Percentiles rank a stretch among this genome's conserved stretches.
These are phyloP conservation scores for Monoraphidium neglectum DNA, from an alignment of 139 green algal species.

Conservation along the genomic window DNA sequence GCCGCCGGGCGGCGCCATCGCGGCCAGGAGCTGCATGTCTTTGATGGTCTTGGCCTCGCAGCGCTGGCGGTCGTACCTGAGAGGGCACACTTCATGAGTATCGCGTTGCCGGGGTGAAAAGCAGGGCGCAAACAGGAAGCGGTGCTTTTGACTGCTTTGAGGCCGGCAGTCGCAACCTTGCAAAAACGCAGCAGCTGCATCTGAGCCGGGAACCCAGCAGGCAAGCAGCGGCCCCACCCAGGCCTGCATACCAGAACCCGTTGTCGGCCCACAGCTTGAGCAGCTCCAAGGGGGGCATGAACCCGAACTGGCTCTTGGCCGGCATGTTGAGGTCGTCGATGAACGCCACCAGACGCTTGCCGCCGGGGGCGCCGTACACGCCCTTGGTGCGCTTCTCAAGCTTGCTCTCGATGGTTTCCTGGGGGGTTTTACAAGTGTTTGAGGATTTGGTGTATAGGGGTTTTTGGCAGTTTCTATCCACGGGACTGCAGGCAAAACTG, in stretches of 20 bases:
- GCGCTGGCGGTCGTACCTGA: constrained; percentile 75
- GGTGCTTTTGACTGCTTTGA: no score
- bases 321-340: constrained; percentile 95
- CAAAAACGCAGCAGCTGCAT: no score
- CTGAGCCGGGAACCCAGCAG: neutral
- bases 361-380: constrained; percentile 74
- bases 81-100: no score
- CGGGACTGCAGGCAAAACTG: no score
- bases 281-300: constrained; percentile 86
- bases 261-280: constrained; percentile 89
- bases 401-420: constrained; percentile 83
- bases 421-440: neutral
- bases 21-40: constrained; percentile 82
- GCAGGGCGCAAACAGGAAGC: no score
- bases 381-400: constrained; percentile 90
- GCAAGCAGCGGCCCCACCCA: neutral
- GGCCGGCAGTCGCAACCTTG: no score
- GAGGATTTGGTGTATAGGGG: no score
- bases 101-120: no score
- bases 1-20: constrained; percentile 83
- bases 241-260: constrained; percentile 71
- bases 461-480: no score
- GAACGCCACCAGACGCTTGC: constrained; percentile 86
- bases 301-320: constrained; percentile 88
- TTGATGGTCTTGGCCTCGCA: constrained; percentile 81